These are phyloP conservation scores for Drechslera avenae DNA, from an alignment of 2,329 filamentous ascomycete genomes.

Conservation along the genomic window DNA sequence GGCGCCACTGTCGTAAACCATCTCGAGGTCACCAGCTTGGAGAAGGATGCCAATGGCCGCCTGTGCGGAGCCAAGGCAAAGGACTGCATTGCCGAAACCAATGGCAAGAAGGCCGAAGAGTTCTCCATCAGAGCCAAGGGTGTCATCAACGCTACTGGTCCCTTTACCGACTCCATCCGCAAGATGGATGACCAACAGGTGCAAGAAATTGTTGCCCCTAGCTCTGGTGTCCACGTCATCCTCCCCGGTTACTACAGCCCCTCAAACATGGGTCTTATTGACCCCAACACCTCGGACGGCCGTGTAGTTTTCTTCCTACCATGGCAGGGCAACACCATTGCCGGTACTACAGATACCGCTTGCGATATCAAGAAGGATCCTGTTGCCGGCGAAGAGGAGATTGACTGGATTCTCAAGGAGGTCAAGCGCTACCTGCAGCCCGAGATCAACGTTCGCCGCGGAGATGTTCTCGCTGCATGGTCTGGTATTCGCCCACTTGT, in stretches of 20 bases:
- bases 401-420: constrained; percentile 85
- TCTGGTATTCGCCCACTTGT: constrained; percentile 86
- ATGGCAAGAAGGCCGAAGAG: constrained; percentile 66
- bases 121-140: constrained; percentile 78
- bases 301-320: constrained; percentile 92
- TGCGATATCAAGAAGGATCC: constrained; percentile 75
- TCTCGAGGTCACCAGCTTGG: constrained; percentile 75
- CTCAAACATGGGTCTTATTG: constrained; percentile 84
- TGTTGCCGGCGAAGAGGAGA: constrained; percentile 79
- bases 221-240: constrained; percentile 84
- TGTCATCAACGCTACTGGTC: constrained; percentile 86
- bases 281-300: constrained; percentile 84
- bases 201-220: constrained; percentile 81
- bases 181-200: constrained; percentile 78
- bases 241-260: constrained; percentile 87
- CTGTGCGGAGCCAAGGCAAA: constrained; percentile 75
- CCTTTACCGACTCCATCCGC: constrained; percentile 83
- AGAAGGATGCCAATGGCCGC: constrained; percentile 74
- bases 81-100: constrained; percentile 69
- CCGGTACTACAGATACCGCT: constrained; percentile 83
- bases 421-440: constrained; percentile 81
- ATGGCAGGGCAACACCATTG: constrained; percentile 92
- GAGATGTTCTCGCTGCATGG: constrained; percentile 89
- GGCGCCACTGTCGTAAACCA: constrained; percentile 84
- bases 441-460: constrained; percentile 81